phyloP scores from a whole-genome alignment of 495 filamentous ascomycete species.

The Recurvomyces mirabilis region DNA sequence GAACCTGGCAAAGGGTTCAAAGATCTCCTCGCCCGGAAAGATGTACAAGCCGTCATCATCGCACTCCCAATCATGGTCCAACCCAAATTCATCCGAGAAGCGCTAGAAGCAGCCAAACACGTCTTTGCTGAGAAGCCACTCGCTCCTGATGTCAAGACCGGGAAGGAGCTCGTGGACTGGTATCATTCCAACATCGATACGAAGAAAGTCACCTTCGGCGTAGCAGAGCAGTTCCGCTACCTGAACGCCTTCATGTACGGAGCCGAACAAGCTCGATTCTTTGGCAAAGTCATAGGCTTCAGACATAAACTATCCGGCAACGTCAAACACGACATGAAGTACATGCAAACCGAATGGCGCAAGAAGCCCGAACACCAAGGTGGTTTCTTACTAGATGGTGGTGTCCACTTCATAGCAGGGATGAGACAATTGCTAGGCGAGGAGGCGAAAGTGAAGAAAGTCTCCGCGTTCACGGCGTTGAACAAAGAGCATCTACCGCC shows the following conservation, averaged over 20 bases:
- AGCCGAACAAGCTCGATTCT: constrained; percentile 42
- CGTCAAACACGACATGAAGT: constrained; percentile 47
- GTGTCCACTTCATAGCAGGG: constrained; percentile 60
- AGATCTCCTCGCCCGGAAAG: constrained; percentile 50
- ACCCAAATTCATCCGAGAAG: constrained; percentile 45
- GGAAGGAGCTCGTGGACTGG: constrained; percentile 50
- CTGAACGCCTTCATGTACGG: constrained; percentile 45
- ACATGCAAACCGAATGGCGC: constrained; percentile 63
- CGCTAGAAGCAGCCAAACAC: constrained; percentile 62
- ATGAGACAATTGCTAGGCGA: constrained; percentile 46
- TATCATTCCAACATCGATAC: constrained; percentile 42
- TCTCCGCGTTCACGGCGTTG: constrained; percentile 49
- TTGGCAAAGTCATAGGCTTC: constrained; percentile 59
- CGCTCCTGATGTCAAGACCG: constrained; percentile 52
- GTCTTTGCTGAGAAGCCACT: constrained; percentile 79
- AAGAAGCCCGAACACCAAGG: constrained; percentile 61
- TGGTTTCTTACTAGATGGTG: constrained; percentile 68
- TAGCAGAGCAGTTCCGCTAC: constrained; percentile 73
- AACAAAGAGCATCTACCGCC: constrained; percentile 55
- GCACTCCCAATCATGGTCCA: constrained; percentile 53
- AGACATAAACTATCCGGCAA: constrained; percentile 42
- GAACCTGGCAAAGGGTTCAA: constrained; percentile 45
- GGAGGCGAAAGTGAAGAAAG: constrained; percentile 35
- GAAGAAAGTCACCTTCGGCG: constrained; percentile 43
- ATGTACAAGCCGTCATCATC: constrained; percentile 60